Percentiles rank a stretch among this genome's conserved stretches.
These are phyloP conservation scores for Cutaneotrichosporon sp. DNA, from an alignment of 1,284 basidiomycete genomes.

Conservation along the genomic window DNA sequence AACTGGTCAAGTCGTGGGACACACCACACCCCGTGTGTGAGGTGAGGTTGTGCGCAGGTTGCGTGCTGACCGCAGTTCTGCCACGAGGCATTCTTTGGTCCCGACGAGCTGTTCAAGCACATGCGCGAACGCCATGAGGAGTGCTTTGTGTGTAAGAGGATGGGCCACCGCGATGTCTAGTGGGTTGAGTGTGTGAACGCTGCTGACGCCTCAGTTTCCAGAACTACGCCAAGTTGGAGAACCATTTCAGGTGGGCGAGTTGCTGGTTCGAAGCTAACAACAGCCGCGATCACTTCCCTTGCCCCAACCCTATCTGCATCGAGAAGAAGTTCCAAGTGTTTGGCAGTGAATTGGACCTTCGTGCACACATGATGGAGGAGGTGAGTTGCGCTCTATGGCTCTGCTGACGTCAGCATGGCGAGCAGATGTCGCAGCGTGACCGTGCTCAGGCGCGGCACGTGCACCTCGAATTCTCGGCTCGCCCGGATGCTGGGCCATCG, in stretches of 20 bases:
- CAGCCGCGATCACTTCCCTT: slow-evolving; percentile 68
- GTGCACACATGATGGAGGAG: slow-evolving; percentile 76
- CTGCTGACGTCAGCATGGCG: slow-evolving; percentile 62
- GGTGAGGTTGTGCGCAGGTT: slow-evolving; percentile 53
- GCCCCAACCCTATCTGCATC: slow-evolving; percentile 70
- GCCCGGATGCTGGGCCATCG: slow-evolving; percentile 16
- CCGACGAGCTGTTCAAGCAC: slow-evolving; percentile 90
- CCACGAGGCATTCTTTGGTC: slow-evolving; percentile 80
- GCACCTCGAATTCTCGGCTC: slow-evolving; percentile 65
- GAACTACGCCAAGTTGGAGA: slow-evolving; percentile 70
- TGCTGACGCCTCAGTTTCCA: slow-evolving; percentile 62
- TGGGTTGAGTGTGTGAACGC: slow-evolving; percentile 55
- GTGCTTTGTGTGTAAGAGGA: slow-evolving; percentile 88
- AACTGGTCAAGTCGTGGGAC: slow-evolving; percentile 50
- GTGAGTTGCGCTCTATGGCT: slow-evolving; percentile 27
- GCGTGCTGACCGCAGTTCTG: slow-evolving; percentile 67
- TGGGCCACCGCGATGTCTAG: slow-evolving; percentile 80
- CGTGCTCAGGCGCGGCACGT: slow-evolving; percentile 75
- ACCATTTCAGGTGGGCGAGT: slow-evolving; percentile 46
- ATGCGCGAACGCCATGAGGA: slow-evolving; percentile 94
- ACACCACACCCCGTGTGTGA: slow-evolving; percentile 55
- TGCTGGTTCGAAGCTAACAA: slow-evolving; percentile 18
- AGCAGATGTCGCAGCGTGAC: slow-evolving; percentile 73
- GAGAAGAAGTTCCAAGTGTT: slow-evolving; percentile 95
- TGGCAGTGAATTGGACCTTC: slow-evolving; percentile 78